Conservation (phyloP, 768 basidiomycete species). For the Serpula lacrymans region DNA sequence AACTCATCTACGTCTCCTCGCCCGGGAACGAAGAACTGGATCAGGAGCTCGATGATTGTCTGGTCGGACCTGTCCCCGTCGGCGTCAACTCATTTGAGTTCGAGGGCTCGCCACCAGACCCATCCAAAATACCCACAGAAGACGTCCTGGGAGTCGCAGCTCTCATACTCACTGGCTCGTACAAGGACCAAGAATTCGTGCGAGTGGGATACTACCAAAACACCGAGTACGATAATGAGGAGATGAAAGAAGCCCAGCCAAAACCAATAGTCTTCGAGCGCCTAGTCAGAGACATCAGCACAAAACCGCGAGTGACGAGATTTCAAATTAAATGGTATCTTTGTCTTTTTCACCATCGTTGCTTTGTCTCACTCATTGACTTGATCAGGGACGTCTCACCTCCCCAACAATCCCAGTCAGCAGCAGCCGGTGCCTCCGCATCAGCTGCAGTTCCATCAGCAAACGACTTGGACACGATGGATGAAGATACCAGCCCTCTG, state of each 20-base stretch:
- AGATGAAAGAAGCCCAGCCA: conserved; percentile 77
- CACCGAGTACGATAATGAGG: conserved; percentile 95
- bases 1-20: conserved; percentile 93
- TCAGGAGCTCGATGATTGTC: conserved; percentile 96
- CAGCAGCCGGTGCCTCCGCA: conserved; percentile 58
- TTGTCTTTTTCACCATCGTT: conserved; percentile 19
- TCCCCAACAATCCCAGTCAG: conserved; percentile 38
- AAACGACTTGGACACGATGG: conserved; percentile 53
- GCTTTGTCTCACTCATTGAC: conserved; percentile 1
- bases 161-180: conserved; percentile 93
- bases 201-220: conserved; percentile 99
- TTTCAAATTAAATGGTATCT: conserved; percentile 92
- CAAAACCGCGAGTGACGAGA: conserved; percentile 91
- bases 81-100: conserved; percentile 98
- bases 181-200: conserved; percentile 98
- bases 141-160: conserved; percentile 97
- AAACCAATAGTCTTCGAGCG: conserved; percentile 69
- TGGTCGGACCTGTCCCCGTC: conserved; percentile 95
- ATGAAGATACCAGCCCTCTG: conserved; percentile 20
- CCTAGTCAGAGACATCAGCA: conserved; percentile 82
- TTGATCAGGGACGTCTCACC: conserved; percentile 59
- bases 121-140: conserved; percentile 77
- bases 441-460: conserved; percentile 76
- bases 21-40: conserved; percentile 90
- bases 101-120: conserved; percentile 81